Percentiles rank a stretch among this genome's conserved stretches.
Conservation (phyloP, 345 rosid genomes). For the Microthlaspi erraticum region DNA sequence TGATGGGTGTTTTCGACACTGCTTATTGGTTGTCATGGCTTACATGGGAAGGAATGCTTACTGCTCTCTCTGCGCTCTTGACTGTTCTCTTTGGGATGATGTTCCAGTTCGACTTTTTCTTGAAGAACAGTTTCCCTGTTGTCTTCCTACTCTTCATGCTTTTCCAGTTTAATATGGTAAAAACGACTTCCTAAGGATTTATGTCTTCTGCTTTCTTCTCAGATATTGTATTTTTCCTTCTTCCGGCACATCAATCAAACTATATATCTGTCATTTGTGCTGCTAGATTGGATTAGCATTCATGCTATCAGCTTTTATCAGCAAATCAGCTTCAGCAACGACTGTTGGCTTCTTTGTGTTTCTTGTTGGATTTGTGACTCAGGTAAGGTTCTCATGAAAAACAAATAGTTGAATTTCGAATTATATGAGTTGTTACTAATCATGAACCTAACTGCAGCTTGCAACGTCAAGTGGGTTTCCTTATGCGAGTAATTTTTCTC, state of each 20-base stretch:
- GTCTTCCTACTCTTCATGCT: slow-evolving; percentile 83
- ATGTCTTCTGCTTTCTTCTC: not conserved
- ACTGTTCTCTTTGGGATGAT: slow-evolving; percentile 87
- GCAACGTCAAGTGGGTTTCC: slow-evolving; percentile 71
- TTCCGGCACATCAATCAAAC: not conserved
- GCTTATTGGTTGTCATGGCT: slow-evolving; percentile 94
- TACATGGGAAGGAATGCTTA: slow-evolving; percentile 75
- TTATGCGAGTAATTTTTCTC: slow-evolving; percentile 44
- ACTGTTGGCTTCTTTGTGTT: slow-evolving; percentile 78
- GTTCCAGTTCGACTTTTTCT: slow-evolving; percentile 91
- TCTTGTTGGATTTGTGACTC: slow-evolving; percentile 78
- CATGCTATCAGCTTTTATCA: slow-evolving; percentile 82
- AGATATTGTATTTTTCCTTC: not conserved
- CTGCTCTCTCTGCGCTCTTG: slow-evolving; percentile 73
- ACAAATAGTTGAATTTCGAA: slow-evolving; percentile 15
- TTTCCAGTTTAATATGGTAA: slow-evolving; percentile 88
- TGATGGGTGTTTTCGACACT: slow-evolving; percentile 90
- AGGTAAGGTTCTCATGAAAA: slow-evolving; percentile 54
- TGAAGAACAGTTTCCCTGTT: slow-evolving; percentile 76
- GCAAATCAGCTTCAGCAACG: slow-evolving; percentile 81
- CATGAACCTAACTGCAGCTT: slow-evolving; percentile 52
- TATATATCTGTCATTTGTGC: slow-evolving; percentile 12
- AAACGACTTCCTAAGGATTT: slow-evolving; percentile 9
- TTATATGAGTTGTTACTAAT: slow-evolving; percentile 30
- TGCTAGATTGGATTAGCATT: slow-evolving; percentile 81